Evolutionary conservation across 768 basidiomycete genomes (phyloP), one percentile per base, ranked within the genome.

Genomic region (Psilocybe azurescens): DNA sequence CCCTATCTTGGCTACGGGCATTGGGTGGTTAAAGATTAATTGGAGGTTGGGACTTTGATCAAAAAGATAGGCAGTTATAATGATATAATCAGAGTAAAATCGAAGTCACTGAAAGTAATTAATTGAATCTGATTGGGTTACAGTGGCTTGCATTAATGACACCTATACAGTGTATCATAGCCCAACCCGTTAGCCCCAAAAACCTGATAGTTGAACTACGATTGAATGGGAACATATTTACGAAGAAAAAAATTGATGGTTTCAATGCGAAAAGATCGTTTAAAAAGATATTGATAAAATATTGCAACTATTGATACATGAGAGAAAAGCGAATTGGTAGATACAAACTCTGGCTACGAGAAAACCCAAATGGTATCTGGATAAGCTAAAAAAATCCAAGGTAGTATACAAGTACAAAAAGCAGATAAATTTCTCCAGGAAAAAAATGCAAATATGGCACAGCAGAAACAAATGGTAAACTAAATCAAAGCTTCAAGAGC

Each of bases 401-500:
- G n/a, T n/a, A n/a, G 5, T 10, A 28, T 49, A 29, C 28, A 49
- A 28, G 18, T 49, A 24, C 28, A 49, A 20, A 24, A 20, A 28
- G n/a, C 4, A 9, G 14, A 30, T 14, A n/a, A n/a, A 30, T 51
- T 16, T 14, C 24, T 6, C 9, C 50, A 4, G 30, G 50, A n/a
- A n/a, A 51, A 29, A 16, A 32, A 51, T 28, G 30, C 30, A 30
- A 9, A n/a, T n/a, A 16, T 44, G 28, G 10, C 24, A 49, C 50
- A 51, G 13, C 10, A 51, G 29, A 51, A 51, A 4, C 9, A 51
- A 4, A 60, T 30, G 39, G 32, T 9, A 60, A 59, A 49, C 73
- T 65, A 78, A 61, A 76, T 61, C 52, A 72, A 64, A 41, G 66
- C 60, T 44, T 67, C 69, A 28, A 70, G 67, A 20, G 74, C 72